Base-by-base conservation (phyloP, 108 stramenopile genomes). In the Mediolabrus comicus region DNA sequence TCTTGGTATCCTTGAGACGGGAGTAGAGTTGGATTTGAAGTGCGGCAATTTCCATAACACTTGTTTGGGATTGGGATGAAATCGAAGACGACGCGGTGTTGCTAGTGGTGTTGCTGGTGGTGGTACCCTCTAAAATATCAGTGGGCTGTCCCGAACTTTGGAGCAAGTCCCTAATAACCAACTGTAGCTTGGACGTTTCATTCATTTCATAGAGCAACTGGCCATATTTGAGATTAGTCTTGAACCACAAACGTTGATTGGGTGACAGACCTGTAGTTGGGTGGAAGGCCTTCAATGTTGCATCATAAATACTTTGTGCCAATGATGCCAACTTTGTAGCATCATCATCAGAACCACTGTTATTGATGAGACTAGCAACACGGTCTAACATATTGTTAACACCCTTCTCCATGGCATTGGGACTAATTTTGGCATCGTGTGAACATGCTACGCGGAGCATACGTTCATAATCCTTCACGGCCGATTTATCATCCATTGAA, bases 161-260 rank as follows among this genome's bases (percentile, higher is more conserved):
- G 30, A 91, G 66, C 10, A 95, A 76, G 68, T 93, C 94, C 17
- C 71, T 71, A 63, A 97, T 88, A 10, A 97, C 92, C n/a, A 79
- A 53, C 69, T 95, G 92, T 1, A 97, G 81, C 74, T 92, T 93
- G 33, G 56, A 59, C 6, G 89, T 87, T 69, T 97, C 96, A 46
- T 94, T 91, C 80, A 88, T 89, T 79, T 95, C 92, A 65, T 91
- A 94, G 39, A 97, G 74, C 13, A 97, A 71, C 49, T 95, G 96
- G 0, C 96, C 96, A 54, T 94, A 94, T 53, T 97, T 97, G n/a
- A 97, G 67, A 72, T 92, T 94, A 19, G 92, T 92, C 68, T 97
- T 97, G 89, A 95, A 95, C 96, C 96, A 97, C 16, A 97, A 62
- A 2, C 96, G 74, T 62, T 96, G 89, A 67, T 95, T 96, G 33